phyloP scores from a whole-genome alignment of 805 yeast genomes.

The Kuraishia cidri region DNA sequence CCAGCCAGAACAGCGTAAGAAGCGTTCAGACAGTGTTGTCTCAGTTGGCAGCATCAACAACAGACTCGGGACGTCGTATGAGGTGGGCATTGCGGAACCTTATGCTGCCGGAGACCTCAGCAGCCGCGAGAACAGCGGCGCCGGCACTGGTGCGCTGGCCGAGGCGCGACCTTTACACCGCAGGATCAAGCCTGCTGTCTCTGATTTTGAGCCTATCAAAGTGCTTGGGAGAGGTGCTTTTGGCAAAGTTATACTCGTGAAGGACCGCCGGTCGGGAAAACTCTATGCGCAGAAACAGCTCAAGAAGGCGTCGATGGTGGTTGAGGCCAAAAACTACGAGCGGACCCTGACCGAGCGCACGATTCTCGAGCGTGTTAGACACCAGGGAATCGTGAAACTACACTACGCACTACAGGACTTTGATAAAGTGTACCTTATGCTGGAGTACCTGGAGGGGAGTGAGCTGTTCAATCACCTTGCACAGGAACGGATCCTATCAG shows the following conservation, averaged over 20 bases:
- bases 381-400: slow-evolving; percentile 75
- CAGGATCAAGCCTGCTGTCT: slow-evolving; percentile 12
- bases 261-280: slow-evolving; percentile 50
- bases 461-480: slow-evolving; percentile 66
- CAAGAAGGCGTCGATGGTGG: slow-evolving; percentile 71
- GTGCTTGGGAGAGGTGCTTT: slow-evolving; percentile 85
- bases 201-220: slow-evolving; percentile 68
- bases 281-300: slow-evolving; percentile 83
- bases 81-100: slow-evolving; percentile 34
- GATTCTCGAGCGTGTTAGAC: slow-evolving; percentile 56
- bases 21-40: no score
- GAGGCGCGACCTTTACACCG: slow-evolving; percentile 8
- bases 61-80: slow-evolving; percentile 38
- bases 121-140: slow-evolving; percentile 10
- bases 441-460: slow-evolving; percentile 87
- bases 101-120: slow-evolving; percentile 21
- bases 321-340: slow-evolving; percentile 48
- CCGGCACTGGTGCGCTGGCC: slow-evolving; percentile 3
- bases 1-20: no score
- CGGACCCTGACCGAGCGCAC: slow-evolving; percentile 76
- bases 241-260: slow-evolving; percentile 77
- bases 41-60: no score
- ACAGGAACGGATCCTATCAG: slow-evolving; percentile 36
- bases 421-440: slow-evolving; percentile 61
- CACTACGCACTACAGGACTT: slow-evolving; percentile 80